A percentile compares a stretch with the other conserved stretches of the same genome.
Conservation (phyloP, 2,329 filamentous ascomycete species). For the Claviceps sp. region DNA sequence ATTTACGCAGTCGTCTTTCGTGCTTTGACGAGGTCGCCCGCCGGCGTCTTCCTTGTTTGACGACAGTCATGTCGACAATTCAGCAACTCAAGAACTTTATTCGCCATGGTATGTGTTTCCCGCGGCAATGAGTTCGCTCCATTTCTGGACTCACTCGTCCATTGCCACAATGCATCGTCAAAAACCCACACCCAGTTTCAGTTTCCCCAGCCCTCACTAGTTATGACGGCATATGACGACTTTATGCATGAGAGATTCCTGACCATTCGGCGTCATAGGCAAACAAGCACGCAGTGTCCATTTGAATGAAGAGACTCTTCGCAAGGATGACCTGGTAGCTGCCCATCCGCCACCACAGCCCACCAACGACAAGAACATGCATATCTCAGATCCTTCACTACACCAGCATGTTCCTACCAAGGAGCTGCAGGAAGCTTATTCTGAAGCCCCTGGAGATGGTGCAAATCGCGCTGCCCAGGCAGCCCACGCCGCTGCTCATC, state of each 20-base stretch:
- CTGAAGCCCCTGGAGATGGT: conserved; percentile 42
- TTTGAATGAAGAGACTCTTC: conserved; percentile 33
- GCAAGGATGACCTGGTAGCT: conserved; percentile 38
- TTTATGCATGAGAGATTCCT: background rate
- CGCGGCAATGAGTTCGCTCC: background rate
- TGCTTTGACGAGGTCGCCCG: conserved; percentile 7
- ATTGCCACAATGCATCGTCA: background rate
- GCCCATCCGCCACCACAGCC: conserved; percentile 40
- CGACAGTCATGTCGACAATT: conserved; percentile 51
- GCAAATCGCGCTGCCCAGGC: conserved; percentile 58
- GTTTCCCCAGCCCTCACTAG: background rate
- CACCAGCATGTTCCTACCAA: conserved; percentile 24
- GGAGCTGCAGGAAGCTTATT: conserved; percentile 47
- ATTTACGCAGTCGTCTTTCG: background rate
- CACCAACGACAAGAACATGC: conserved; percentile 38
- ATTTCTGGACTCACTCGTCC: background rate
- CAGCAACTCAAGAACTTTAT: conserved; percentile 98
- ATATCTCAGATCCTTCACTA: conserved; percentile 29
- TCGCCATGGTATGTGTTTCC: conserved; percentile 53
- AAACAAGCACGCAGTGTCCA: conserved; percentile 72
- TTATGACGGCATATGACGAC: conserved; percentile 5
- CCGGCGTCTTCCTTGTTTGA: conserved; percentile 7
- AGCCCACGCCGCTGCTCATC: conserved; percentile 49
- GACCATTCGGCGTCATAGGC: conserved; percentile 31
- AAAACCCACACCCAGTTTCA: background rate